Evolutionary conservation across 768 basidiomycete species (phyloP), one percentile per base, ranked within the genome.

Genomic region (Rhodocollybia butyracea): DNA sequence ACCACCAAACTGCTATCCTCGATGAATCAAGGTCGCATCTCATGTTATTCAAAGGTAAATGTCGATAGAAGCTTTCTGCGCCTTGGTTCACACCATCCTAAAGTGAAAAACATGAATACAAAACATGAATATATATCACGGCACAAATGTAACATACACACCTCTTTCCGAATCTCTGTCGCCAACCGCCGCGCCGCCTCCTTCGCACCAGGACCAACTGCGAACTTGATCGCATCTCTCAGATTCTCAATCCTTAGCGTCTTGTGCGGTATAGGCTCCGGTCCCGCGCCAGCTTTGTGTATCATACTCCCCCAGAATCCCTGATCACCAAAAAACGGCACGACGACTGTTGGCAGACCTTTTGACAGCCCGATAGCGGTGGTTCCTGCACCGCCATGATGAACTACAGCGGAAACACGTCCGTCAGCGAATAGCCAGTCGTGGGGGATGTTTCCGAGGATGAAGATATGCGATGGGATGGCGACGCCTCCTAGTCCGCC

Each of bases 291-390:
- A 6, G 84, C 79, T 58, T 75, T 75, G 48, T 80, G 70, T 21
- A 86, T 80, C 84, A 85, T 86, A 39, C 71, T 72, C n/a, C 83
- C 78, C 80, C 81, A 81, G 61, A 80, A 81, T 2, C 68, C 75
- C 60, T 86, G 84, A 60, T 87, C 85, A 0, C 85, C 85, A 62
- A 87, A 87, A 69, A 84, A 86, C 0, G 84, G 84, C 0, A 85
- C 79, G 3, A 86, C 77, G 8, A 84, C 76, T 0, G 83, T 85
- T 2, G 85, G 84, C 8, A 77, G 67, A 0, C 83, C 83, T 57
- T 83, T 80, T 3, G 79, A 69, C 5, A 87, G 68, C 0, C 84
- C 85, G 30, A 82, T 79, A 0, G 85, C 83, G 8, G 82, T 85
- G 0, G 85, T 87, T 1, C 85, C 85, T 7, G 85, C 85, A 3